Evolutionary conservation across 2,329 filamentous ascomycete species (phyloP).

Genomic region (Venturia carpophila): DNA sequence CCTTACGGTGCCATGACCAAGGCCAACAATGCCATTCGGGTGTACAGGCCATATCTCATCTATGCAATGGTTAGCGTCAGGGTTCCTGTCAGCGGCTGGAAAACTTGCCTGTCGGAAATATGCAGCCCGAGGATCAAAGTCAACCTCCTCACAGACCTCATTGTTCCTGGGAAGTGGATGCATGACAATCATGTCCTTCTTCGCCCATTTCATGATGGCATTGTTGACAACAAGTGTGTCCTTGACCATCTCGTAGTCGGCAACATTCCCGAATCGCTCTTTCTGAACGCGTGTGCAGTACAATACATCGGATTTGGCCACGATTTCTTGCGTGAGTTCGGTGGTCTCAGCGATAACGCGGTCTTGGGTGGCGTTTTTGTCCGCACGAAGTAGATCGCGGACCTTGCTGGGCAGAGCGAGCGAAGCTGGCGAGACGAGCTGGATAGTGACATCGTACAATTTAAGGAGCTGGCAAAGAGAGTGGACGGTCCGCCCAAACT

Average conservation of each 20-base stretch:
- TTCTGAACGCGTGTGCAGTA: conserved; percentile 97
- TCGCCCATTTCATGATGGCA: conserved; percentile 79
- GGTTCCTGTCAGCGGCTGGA: background rate
- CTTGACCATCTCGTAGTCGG: conserved; percentile 81
- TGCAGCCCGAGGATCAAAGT: conserved; percentile 91
- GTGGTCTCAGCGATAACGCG: conserved; percentile 68
- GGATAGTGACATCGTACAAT: conserved; percentile 90
- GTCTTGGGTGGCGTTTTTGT: conserved; percentile 23
- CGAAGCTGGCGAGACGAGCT: conserved; percentile 77
- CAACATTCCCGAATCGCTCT: conserved; percentile 78
- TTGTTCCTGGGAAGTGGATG: conserved; percentile 90
- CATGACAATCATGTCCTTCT: conserved; percentile 88
- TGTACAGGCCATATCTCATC: conserved; percentile 98
- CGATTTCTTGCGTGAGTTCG: conserved; percentile 75
- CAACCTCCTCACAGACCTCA: conserved; percentile 91
- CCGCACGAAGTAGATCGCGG: conserved; percentile 55
- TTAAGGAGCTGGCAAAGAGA: conserved; percentile 88
- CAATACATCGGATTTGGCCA: conserved; percentile 79
- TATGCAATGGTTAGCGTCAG: conserved; percentile 43
- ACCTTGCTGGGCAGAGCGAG: conserved; percentile 71
- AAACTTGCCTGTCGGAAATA: conserved; percentile 96
- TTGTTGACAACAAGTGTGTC: conserved; percentile 86
- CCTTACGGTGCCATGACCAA: conserved; percentile 63
- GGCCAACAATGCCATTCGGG: conserved; percentile 92
- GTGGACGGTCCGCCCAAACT: conserved; percentile 90